These are phyloP conservation scores for Plasmodium yoelii DNA, from an alignment of 169 alveolate species.

Conservation along the genomic window DNA sequence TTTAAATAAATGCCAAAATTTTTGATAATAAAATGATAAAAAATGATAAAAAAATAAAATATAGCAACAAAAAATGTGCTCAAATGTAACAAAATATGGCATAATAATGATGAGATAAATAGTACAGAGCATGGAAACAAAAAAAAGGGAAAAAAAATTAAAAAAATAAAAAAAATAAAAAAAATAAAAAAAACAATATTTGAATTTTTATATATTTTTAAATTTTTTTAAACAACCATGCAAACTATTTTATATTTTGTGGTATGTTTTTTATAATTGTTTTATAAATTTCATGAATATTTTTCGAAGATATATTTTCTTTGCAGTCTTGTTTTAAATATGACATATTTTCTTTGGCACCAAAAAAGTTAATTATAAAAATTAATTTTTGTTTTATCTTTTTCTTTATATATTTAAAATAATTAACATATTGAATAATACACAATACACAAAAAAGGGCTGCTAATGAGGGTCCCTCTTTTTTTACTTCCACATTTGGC, in stretches of 20 bases:
- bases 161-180: no score
- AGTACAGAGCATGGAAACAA: no score
- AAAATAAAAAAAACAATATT: no score
- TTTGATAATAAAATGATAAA: no score
- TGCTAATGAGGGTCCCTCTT: constrained; percentile 13
- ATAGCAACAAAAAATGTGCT: no score
- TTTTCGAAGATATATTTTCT: constrained; percentile 1
- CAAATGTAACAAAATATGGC: no score
- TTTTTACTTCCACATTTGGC: background rate
- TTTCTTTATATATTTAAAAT: constrained; percentile 57
- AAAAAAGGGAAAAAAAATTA: no score
- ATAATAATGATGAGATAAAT: no score
- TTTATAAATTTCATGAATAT: constrained; percentile 55
- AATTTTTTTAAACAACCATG: background rate
- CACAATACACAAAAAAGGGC: constrained; percentile 61
- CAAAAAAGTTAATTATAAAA: constrained; percentile 36
- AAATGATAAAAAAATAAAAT: no score
- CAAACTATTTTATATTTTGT: constrained; percentile 17
- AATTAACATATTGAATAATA: constrained; percentile 37
- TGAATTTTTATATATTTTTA: no score
- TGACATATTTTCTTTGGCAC: constrained; percentile 12
- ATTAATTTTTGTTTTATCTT: constrained; percentile 20
- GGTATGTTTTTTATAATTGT: constrained; percentile 63
- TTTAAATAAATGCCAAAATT: no score
- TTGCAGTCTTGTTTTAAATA: constrained; percentile 19